These are phyloP conservation scores for Silene vulgaris DNA, from an alignment of 179 eudicot genomes.

Conservation along the genomic window DNA sequence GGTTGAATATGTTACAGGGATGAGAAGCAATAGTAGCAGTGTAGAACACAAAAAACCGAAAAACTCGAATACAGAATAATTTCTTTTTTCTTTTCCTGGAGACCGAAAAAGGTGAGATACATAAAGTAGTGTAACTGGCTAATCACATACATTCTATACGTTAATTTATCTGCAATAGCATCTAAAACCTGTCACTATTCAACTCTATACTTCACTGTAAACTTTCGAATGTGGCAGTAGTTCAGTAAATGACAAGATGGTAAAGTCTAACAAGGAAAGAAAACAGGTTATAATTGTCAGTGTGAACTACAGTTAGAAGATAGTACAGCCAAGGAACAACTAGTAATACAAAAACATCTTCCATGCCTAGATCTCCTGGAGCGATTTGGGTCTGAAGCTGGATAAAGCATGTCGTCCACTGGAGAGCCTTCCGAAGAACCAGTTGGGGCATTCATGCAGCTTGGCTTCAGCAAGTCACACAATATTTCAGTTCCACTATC, in stretches of 20 bases:
- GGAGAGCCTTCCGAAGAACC: conserved; percentile 10
- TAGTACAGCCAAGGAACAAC: not conserved
- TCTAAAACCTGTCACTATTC: not conserved
- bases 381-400: not conserved
- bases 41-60: too few relatives aligned
- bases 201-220: not conserved
- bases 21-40: too few relatives aligned
- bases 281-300: not conserved
- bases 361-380: not conserved
- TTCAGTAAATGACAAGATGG: not conserved
- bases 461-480: conserved; percentile 17
- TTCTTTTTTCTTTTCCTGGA: too few relatives aligned
- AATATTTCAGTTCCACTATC: not conserved
- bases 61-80: too few relatives aligned
- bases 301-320: not conserved
- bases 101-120: not conserved
- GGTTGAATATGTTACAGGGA: too few relatives aligned
- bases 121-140: not conserved
- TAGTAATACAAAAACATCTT: not conserved
- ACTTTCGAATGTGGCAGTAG: not conserved
- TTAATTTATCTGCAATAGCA: not conserved
- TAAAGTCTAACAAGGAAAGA: not conserved
- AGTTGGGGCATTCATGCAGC: conserved; percentile 15
- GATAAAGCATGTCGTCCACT: not conserved
- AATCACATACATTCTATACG: not conserved